Evolutionary conservation across 805 yeast genomes (phyloP).

Genomic region (Kodamaea sagamina): DNA sequence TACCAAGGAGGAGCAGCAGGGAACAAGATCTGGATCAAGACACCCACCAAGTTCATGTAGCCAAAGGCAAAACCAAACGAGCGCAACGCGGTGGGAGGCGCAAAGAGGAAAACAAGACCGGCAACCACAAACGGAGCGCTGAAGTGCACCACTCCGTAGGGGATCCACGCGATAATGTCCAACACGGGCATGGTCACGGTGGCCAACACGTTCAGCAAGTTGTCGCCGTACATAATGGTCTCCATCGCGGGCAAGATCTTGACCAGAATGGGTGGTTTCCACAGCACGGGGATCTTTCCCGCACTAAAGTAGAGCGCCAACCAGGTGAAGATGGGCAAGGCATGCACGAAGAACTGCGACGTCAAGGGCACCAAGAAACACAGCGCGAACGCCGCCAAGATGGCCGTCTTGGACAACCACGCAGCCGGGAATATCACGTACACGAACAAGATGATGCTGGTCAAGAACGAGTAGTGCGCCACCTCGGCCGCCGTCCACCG

Average conservation of each 20-base stretch:
- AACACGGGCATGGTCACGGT: conserved; percentile 62
- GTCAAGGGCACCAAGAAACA: conserved; percentile 70
- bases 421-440: conserved; percentile 59
- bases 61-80: conserved; percentile 93
- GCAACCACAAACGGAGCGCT: conserved; percentile 90
- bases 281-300: conserved; percentile 66
- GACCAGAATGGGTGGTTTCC: conserved; percentile 88
- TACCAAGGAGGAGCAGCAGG: conserved; percentile 99
- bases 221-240: conserved; percentile 88
- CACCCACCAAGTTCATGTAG: conserved; percentile 88
- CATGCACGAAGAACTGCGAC: conserved; percentile 80
- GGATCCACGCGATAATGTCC: conserved; percentile 92
- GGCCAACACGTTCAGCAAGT: conserved; percentile 80
- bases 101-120: conserved; percentile 74
- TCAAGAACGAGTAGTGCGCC: conserved; percentile 51
- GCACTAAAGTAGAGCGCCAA: conserved; percentile 77
- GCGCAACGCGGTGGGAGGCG: conserved; percentile 84
- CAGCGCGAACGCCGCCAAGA: conserved; percentile 42
- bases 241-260: conserved; percentile 89
- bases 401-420: conserved; percentile 41
- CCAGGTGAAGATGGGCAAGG: conserved; percentile 85
- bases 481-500: conserved; percentile 51
- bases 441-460: conserved; percentile 57
- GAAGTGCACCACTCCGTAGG: conserved; percentile 90
- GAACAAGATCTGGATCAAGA: conserved; percentile 73